Evolutionary conservation across 1,284 basidiomycete species (phyloP).

Genomic region (Pyrrhoderma noxium): DNA sequence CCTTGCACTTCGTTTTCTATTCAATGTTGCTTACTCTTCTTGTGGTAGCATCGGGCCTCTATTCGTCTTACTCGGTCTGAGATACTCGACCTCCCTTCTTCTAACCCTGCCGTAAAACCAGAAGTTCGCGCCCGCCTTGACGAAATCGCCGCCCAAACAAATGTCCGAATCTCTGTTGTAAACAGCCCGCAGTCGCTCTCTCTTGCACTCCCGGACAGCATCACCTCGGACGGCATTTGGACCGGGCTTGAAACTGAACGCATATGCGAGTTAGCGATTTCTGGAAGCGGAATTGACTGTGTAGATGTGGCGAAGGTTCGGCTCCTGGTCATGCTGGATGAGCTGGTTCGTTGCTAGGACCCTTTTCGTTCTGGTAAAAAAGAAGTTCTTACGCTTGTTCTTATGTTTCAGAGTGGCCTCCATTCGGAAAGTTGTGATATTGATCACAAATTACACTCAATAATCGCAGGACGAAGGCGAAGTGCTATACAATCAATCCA

Average conservation of each 20-base stretch:
- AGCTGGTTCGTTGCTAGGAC: conserved; percentile 58
- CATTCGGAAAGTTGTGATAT: conserved; percentile 90
- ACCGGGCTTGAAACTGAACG: conserved; percentile 90
- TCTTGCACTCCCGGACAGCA: conserved; percentile 68
- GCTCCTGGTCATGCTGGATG: conserved; percentile 90
- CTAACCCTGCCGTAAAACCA: conserved; percentile 78
- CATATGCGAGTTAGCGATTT: conserved; percentile 87
- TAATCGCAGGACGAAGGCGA: conserved; percentile 89
- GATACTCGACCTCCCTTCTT: conserved; percentile 79
- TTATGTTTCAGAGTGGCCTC: conserved; percentile 61
- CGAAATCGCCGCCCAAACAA: conserved; percentile 84
- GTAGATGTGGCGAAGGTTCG: conserved; percentile 89
- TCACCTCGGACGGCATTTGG: conserved; percentile 69
- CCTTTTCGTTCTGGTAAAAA: not conserved
- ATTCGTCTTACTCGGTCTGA: conserved; percentile 91
- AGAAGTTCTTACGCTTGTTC: not conserved
- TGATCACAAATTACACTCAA: conserved; percentile 90
- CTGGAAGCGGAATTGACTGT: conserved; percentile 74
- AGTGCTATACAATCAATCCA: conserved; percentile 86
- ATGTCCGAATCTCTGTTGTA: conserved; percentile 85
- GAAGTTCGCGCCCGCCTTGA: conserved; percentile 86
- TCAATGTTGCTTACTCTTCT: conserved; percentile 14
- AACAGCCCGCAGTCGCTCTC: conserved; percentile 69
- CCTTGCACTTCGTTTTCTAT: not conserved
- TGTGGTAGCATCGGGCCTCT: conserved; percentile 61